Evolutionary conservation across 2,329 filamentous ascomycete species (phyloP), one percentile per base, ranked within the genome.

Genomic region (Sporothrix luriei): DNA sequence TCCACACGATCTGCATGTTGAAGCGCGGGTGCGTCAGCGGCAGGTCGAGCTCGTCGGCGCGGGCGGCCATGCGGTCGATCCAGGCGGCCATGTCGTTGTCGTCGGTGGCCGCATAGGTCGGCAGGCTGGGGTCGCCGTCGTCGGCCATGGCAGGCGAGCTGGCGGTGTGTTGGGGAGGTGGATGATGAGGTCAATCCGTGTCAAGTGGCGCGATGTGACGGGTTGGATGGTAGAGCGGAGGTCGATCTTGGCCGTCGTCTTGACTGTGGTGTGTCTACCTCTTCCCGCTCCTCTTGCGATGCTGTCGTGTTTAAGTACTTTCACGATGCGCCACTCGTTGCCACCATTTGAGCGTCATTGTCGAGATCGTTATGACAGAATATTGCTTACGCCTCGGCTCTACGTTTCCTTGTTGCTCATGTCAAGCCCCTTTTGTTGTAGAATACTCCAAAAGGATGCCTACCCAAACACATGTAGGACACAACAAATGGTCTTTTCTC

Each of bases 1-100:
- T 21, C 69, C 69, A 62, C 38, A 61, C 11, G 19, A 68, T 33
- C 29, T 59, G 67, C n/a, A 13, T 43, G n/a, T 61, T 62, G 21
- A 29, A 43, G 40, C 29, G 29, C 16, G 69, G 71, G 26, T 29
- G 62, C 21, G 74, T 75, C 29, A 76, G 71, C 1, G 74, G 75
- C 26, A 76, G 73, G 9, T 40, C 46, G 46, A 75, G 71, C 40
- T 68, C 55, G 11, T 54, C 11, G n/a, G 72, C 68, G 33, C 55
- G 29, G 10, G 57, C 71, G n/a, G 69, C 68, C n/a, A 65, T 38
- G 14, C 33, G 11, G 62, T 72, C 61, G 66, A 74, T 61, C 55
- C 68, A 71, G 1, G 51, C 19, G 1, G 21, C 43, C 55, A 74
- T 52, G 29, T 52, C 68, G 26, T 55, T 49, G 19, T 69, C 57